Evolutionary conservation across 306 rosid species (phyloP).

Genomic region (Trifolium subterraneum): DNA sequence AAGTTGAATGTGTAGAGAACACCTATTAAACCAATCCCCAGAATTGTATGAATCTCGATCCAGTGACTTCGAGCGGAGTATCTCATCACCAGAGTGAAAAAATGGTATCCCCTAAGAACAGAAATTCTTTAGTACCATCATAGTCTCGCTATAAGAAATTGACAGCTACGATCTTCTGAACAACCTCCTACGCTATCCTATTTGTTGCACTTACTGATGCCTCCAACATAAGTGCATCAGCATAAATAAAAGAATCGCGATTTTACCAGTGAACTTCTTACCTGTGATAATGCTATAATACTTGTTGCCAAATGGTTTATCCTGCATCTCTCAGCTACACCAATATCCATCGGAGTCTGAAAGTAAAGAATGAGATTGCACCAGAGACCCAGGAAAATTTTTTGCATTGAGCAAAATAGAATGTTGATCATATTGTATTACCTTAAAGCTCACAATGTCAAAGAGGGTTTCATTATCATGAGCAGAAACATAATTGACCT

Average conservation of each 20-base stretch:
- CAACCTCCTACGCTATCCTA: not conserved
- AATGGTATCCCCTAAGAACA: slow-evolving; percentile 83
- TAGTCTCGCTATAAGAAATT: slow-evolving; percentile 13
- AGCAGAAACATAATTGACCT: slow-evolving; percentile 93
- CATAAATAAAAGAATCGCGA: not conserved
- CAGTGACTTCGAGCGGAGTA: slow-evolving; percentile 91
- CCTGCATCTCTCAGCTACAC: slow-evolving; percentile 84
- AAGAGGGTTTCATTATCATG: slow-evolving; percentile 94
- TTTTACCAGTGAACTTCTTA: slow-evolving; percentile 37
- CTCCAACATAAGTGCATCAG: slow-evolving; percentile 29
- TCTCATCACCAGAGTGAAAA: slow-evolving; percentile 87
- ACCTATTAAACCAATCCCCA: slow-evolving; percentile 99
- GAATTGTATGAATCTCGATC: slow-evolving; percentile 98
- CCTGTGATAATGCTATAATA: slow-evolving; percentile 88
- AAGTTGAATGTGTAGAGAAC: slow-evolving; percentile 30
- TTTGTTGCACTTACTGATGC: not conserved
- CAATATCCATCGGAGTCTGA: slow-evolving; percentile 70
- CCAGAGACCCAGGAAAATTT: slow-evolving; percentile 22
- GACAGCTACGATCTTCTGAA: not conserved
- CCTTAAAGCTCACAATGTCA: slow-evolving; percentile 90
- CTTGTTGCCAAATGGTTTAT: slow-evolving; percentile 92
- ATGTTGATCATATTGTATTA: slow-evolving; percentile 42
- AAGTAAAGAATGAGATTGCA: slow-evolving; percentile 39
- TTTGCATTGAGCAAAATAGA: slow-evolving; percentile 27
- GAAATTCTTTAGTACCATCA: slow-evolving; percentile 37